Conservation (phyloP, 1,139 yeast species). For the Pichia kudriavzevii region DNA sequence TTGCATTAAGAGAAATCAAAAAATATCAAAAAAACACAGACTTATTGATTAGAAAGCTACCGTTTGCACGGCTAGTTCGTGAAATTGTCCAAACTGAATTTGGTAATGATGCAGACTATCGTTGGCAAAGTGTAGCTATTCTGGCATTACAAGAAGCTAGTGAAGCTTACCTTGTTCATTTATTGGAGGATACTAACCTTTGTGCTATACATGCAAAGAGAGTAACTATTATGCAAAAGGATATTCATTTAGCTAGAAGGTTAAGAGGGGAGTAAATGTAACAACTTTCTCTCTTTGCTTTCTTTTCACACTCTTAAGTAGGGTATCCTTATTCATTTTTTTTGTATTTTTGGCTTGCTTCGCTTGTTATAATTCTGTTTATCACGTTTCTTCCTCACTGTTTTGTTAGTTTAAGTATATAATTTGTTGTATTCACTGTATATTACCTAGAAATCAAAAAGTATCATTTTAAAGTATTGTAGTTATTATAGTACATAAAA, state of each 20-base stretch:
- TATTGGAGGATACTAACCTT: slow-evolving; percentile 83
- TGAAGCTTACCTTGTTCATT: slow-evolving; percentile 79
- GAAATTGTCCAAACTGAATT: slow-evolving; percentile 68
- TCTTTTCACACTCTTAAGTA: neutral
- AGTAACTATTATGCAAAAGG: slow-evolving; percentile 91
- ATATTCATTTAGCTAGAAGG: slow-evolving; percentile 84
- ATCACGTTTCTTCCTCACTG: neutral
- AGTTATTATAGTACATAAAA: no score
- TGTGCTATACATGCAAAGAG: slow-evolving; percentile 91
- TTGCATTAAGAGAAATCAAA: slow-evolving; percentile 72
- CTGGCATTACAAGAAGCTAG: slow-evolving; percentile 89
- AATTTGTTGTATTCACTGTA: neutral
- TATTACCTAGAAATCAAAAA: no score
- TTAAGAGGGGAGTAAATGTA: slow-evolving; percentile 50
- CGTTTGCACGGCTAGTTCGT: slow-evolving; percentile 81
- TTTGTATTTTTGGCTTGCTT: neutral
- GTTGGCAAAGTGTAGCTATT: slow-evolving; percentile 89
- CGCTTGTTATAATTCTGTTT: neutral
- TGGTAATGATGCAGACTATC: slow-evolving; percentile 50
- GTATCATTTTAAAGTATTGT: no score
- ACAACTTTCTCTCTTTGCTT: neutral
- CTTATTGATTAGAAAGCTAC: slow-evolving; percentile 69
- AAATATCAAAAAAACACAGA: slow-evolving; percentile 74
- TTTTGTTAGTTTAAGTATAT: neutral
- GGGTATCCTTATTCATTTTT: neutral